Conservation (phyloP, 2,329 filamentous ascomycete genomes). For the Aureobasidium sp. region DNA sequence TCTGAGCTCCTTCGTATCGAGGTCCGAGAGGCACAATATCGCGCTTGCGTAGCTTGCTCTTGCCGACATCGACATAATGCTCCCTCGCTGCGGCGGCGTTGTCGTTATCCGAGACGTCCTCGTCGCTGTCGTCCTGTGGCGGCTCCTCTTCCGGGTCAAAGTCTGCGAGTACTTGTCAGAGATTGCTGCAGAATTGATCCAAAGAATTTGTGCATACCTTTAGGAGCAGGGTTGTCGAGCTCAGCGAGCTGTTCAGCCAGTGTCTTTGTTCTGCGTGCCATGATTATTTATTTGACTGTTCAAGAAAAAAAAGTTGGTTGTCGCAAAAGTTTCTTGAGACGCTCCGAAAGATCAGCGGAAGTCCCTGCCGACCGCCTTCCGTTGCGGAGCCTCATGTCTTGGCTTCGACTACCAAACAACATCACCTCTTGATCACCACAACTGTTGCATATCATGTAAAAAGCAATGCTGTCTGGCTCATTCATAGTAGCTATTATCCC, state of each 20-base stretch:
- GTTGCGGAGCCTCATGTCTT: slow-evolving; percentile 5
- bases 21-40: slow-evolving; percentile 64
- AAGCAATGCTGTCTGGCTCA: not conserved
- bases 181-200: not conserved
- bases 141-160: slow-evolving; percentile 69
- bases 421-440: not conserved
- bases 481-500: not conserved
- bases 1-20: slow-evolving; percentile 69
- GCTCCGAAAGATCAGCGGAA: not conserved
- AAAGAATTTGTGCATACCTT: slow-evolving; percentile 21
- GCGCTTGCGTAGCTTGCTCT: slow-evolving; percentile 74
- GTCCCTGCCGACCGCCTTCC: slow-evolving; percentile 4
- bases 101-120: slow-evolving; percentile 43
- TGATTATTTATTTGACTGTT: slow-evolving; percentile 7
- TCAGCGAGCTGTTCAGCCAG: slow-evolving; percentile 24
- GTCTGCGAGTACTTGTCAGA: slow-evolving; percentile 45
- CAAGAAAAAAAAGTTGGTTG: slow-evolving; percentile 8
- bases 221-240: slow-evolving; percentile 22
- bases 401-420: not conserved
- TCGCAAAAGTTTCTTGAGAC: slow-evolving; percentile 14
- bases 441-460: not conserved
- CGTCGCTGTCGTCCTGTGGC: slow-evolving; percentile 51
- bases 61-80: slow-evolving; percentile 76
- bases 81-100: slow-evolving; percentile 58
- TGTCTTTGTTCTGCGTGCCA: slow-evolving; percentile 16